A percentile compares a stretch with the other conserved stretches of the same genome.
These are phyloP conservation scores for Sporothrix brasiliensis DNA, from an alignment of 2,329 filamentous ascomycete genomes.

Conservation along the genomic window DNA sequence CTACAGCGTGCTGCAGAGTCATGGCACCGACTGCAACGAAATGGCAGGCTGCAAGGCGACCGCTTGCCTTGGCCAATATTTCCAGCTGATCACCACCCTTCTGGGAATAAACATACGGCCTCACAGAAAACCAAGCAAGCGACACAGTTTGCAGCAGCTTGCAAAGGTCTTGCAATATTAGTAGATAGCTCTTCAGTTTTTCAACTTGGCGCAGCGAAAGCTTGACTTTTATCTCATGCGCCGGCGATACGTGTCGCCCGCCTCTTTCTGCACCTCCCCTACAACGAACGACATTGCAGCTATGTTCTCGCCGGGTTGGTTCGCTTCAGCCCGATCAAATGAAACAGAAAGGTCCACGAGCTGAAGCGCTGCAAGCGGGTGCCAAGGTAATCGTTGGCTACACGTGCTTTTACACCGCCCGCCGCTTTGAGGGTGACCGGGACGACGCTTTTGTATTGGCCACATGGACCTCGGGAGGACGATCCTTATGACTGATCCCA, in stretches of 20 bases:
- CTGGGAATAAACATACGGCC: too few relatives aligned
- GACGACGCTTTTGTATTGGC: too few relatives aligned
- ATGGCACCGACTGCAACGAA: background rate
- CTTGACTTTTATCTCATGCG: background rate
- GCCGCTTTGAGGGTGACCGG: too few relatives aligned
- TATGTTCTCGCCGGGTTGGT: slow-evolving; percentile 12
- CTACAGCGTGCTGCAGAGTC: background rate
- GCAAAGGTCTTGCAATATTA: background rate
- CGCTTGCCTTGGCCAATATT: background rate
- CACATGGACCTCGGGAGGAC: too few relatives aligned
- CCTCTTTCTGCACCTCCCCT: slow-evolving; percentile 21
- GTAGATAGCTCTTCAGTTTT: background rate
- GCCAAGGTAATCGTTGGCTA: background rate
- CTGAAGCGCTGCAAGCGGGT: background rate
- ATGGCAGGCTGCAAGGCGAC: background rate
- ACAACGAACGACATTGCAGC: slow-evolving; percentile 11
- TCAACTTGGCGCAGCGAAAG: background rate
- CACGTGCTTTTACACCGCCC: background rate
- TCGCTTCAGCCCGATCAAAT: slow-evolving; percentile 26
- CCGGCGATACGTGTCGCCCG: background rate
- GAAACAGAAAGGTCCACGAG: slow-evolving; percentile 21
- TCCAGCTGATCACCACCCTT: background rate
- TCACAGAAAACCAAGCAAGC: too few relatives aligned
- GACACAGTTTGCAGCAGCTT: too few relatives aligned
- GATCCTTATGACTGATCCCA: too few relatives aligned